Conservation (phyloP, 768 basidiomycete species). For the Coprinopsis marcescibilis region DNA sequence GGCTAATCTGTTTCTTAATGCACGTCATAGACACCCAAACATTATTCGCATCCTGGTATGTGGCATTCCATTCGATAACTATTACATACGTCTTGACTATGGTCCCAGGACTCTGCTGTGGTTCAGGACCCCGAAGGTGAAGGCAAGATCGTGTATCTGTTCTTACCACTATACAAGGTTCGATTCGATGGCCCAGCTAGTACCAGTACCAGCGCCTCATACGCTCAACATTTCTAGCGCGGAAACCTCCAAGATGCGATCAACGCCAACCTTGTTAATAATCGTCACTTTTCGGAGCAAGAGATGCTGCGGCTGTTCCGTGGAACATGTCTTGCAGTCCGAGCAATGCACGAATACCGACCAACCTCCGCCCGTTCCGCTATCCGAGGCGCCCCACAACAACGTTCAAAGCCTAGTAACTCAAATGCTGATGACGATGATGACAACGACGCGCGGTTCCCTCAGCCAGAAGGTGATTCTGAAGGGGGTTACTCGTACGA, state of each 20-base stretch:
- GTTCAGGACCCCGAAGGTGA: slow-evolving; percentile 92
- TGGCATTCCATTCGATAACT: too few relatives aligned
- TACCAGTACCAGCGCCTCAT: neutral
- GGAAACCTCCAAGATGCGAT: slow-evolving; percentile 97
- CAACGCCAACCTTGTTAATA: slow-evolving; percentile 77
- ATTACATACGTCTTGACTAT: neutral
- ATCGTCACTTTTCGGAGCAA: slow-evolving; percentile 78
- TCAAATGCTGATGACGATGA: slow-evolving; percentile 40
- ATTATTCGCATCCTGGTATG: slow-evolving; percentile 89
- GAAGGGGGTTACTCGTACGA: slow-evolving; percentile 72
- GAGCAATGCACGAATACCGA: slow-evolving; percentile 89
- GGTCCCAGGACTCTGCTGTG: slow-evolving; percentile 80
- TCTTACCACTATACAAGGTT: slow-evolving; percentile 90
- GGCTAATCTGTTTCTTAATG: neutral
- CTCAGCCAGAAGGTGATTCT: slow-evolving; percentile 68
- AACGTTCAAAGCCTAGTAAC: slow-evolving; percentile 8
- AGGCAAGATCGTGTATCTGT: slow-evolving; percentile 93
- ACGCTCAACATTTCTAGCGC: slow-evolving; percentile 39
- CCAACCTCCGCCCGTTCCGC: slow-evolving; percentile 41
- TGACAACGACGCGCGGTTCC: slow-evolving; percentile 67
- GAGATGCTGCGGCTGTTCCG: slow-evolving; percentile 88
- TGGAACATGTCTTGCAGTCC: slow-evolving; percentile 90
- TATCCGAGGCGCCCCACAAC: slow-evolving; percentile 19
- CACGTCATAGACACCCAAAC: slow-evolving; percentile 71
- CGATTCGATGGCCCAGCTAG: neutral